Evolutionary conservation across 2,329 filamentous ascomycete genomes (phyloP), one percentile per base, ranked within the genome.

Genomic region (Diaporthe sp.): DNA sequence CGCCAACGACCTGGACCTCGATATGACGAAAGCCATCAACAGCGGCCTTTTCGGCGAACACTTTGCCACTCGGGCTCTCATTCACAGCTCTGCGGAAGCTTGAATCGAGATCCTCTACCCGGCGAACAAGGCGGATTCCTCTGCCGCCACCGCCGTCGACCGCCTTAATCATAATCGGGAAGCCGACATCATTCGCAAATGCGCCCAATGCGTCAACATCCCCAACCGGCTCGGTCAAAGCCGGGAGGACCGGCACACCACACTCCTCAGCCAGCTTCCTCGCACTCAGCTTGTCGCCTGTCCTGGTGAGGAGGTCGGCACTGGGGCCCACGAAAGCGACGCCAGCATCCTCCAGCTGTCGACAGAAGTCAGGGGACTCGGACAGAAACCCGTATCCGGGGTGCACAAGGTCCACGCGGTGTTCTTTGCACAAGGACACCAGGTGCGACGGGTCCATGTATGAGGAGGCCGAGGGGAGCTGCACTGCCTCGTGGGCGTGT

Each of bases 61-160:
- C 85, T 35, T 86, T 86, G 65, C 84, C 85, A 2, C 88, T 90
- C 0, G 90, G 90, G 70, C 89, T 91, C 79, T 92, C 90, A 59
- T 87, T 86, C 7, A 88, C 85, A 5, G 89, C 88, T 75, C 89
- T 83, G 61, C 84, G 85, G 3, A 89, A 83, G 9, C 84, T 81
- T 35, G 83, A 82, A 30, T 86, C 81, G 7, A 92, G 80, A 7
- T 87, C 85, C 0, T 81, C 80, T 50, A 85, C 81, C 30, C 79
- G 78, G 1, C 81, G 81, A 9, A 91, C 86, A 0, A 92, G 81
- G 8, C 90, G 85, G 59, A 92, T 92, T 0, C 90, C 91, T 22
- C 89, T 81, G 0, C 91, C 91, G 3, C 90, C 90, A 19, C 90
- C 91, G 2, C 90, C 90, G 79, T 92, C 90, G 4, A 92, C 88